A percentile compares a stretch with the other conserved stretches of the same genome.
These are phyloP conservation scores for Ascochyta lentis DNA, from an alignment of 2,329 filamentous ascomycete genomes.

Conservation along the genomic window DNA sequence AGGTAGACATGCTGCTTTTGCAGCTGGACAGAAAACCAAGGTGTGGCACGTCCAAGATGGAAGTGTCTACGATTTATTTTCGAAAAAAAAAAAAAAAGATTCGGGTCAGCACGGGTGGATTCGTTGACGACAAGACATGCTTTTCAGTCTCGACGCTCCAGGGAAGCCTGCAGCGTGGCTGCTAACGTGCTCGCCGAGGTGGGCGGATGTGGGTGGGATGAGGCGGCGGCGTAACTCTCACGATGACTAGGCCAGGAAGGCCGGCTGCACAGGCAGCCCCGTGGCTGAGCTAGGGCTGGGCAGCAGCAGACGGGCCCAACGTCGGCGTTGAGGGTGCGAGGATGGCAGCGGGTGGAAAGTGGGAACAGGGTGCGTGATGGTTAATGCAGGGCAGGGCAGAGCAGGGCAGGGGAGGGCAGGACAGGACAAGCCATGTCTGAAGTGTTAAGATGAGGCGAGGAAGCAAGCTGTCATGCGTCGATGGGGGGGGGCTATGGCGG, in stretches of 20 bases:
- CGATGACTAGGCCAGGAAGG: slow-evolving; percentile 4
- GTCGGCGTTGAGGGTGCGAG: neutral
- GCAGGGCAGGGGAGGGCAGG: too few species aligned
- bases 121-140: too few species aligned
- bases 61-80: too few species aligned
- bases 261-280: neutral
- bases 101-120: too few species aligned
- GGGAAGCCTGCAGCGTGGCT: too few species aligned
- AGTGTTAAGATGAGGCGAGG: too few species aligned
- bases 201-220: neutral
- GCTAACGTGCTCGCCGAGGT: slow-evolving; percentile 5
- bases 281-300: slow-evolving; percentile 2
- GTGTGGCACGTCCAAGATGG: too few species aligned
- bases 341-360: too few species aligned
- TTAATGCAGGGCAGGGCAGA: slow-evolving; percentile 1
- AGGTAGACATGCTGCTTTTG: slow-evolving; percentile 9
- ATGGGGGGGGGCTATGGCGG: neutral
- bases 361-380: neutral
- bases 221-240: slow-evolving; percentile 12
- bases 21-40: too few species aligned
- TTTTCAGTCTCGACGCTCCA: too few species aligned
- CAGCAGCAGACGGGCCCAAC: neutral
- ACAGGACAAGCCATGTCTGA: slow-evolving; percentile 3
- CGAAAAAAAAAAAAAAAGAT: too few species aligned
- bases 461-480: too few species aligned